Evolutionary conservation across 2,329 filamentous ascomycete genomes (phyloP).

Genomic region (Phaeomoniella chlamydospora): DNA sequence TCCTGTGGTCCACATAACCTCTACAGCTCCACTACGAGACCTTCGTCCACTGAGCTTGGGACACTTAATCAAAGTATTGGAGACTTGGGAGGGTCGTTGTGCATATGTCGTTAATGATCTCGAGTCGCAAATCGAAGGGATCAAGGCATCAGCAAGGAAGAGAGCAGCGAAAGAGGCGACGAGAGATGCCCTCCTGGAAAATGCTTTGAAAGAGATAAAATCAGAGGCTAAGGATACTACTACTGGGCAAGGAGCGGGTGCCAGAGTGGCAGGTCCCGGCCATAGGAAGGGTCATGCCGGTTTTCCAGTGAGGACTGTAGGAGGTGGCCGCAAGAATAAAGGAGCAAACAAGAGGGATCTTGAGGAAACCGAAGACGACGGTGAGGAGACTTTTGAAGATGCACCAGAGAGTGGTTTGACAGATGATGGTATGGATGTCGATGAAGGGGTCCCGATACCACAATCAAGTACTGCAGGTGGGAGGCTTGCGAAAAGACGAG

Average conservation of each 20-base stretch:
- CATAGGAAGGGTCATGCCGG: conserved; percentile 1
- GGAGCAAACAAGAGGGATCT: conserved; percentile 25
- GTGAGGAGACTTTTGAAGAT: conserved; percentile 17
- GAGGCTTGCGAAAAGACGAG: neutral
- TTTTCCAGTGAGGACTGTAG: conserved; percentile 2
- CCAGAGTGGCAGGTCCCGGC: conserved; percentile 2
- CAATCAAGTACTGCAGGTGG: neutral
- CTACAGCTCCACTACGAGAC: conserved; percentile 75
- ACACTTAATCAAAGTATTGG: conserved; percentile 51
- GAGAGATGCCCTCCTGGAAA: conserved; percentile 34
- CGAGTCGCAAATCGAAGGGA: conserved; percentile 56
- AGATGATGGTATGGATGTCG: conserved; percentile 10
- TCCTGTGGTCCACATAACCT: conserved; percentile 60
- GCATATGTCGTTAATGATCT: conserved; percentile 57
- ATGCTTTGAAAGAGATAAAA: conserved; percentile 28
- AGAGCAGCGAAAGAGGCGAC: conserved; percentile 36
- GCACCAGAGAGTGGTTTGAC: conserved; percentile 12
- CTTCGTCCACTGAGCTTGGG: conserved; percentile 60
- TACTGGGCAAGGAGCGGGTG: conserved; percentile 6
- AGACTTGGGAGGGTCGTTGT: conserved; percentile 68
- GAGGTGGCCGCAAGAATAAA: neutral
- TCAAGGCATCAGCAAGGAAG: conserved; percentile 44
- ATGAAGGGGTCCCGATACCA: conserved; percentile 13
- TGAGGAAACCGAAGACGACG: conserved; percentile 21
- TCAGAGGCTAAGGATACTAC: conserved; percentile 9